A percentile compares a stretch with the other conserved stretches of the same genome.
Evolutionary conservation across 23 red algal genomes (phyloP).

Genomic region (Gracilaria vermiculophylla): DNA sequence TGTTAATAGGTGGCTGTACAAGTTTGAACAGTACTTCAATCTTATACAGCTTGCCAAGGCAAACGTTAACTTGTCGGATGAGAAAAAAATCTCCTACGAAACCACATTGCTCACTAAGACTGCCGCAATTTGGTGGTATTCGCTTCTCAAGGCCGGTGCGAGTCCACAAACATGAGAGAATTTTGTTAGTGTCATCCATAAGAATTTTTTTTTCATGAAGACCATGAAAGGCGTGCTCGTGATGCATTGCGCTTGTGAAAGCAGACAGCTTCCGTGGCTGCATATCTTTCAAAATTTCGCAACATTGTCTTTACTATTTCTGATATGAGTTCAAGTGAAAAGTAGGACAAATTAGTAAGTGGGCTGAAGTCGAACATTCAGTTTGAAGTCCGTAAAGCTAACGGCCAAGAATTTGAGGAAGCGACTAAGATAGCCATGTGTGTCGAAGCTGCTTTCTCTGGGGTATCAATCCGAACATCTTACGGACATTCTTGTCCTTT

Average conservation of each 20-base stretch:
- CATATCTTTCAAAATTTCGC: neutral
- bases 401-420: neutral
- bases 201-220: neutral
- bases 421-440: neutral
- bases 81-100: too few species aligned
- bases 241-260: neutral
- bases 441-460: neutral
- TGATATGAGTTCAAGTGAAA: neutral
- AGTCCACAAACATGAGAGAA: neutral
- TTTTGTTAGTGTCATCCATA: neutral
- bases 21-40: too few species aligned
- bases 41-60: too few species aligned
- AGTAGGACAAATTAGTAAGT: neutral
- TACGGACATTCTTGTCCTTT: neutral
- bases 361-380: neutral
- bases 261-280: neutral
- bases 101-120: too few species aligned
- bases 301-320: neutral
- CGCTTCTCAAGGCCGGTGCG: neutral
- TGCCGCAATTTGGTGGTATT: slow-evolving; percentile 19
- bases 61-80: too few species aligned
- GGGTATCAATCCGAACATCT: too few species aligned
- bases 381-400: neutral
- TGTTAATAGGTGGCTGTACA: too few species aligned
- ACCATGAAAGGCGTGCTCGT: neutral